Conservation (phyloP, 371 early-diverging fungal genomes). For the Catenaria anguillulae region DNA sequence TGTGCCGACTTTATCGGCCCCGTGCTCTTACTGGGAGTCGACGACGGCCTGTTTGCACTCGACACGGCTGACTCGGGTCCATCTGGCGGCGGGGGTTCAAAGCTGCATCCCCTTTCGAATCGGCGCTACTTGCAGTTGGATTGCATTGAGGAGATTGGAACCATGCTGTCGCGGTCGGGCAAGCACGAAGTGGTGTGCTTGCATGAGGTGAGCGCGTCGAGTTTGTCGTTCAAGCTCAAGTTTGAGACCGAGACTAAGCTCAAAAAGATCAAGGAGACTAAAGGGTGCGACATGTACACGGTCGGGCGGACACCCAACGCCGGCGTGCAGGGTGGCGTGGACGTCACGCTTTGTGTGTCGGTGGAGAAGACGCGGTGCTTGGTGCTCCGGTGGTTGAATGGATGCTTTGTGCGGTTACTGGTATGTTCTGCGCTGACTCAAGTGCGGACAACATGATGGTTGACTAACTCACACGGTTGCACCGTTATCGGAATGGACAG, state of each 20-base stretch:
- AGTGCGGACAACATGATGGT: too few relatives aligned
- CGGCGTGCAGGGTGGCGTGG: not conserved
- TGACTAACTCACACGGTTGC: not conserved
- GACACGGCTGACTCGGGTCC: constrained; percentile 14
- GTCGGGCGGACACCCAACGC: constrained; percentile 9
- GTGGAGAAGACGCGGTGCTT: not conserved
- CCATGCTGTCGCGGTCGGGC: constrained; percentile 33
- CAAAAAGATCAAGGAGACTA: constrained; percentile 33
- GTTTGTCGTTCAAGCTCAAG: constrained; percentile 17
- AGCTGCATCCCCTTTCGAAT: constrained; percentile 23
- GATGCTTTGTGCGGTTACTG: constrained; percentile 5
- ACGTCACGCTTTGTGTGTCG: not conserved
- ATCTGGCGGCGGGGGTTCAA: constrained; percentile 9
- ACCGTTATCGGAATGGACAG: not conserved
- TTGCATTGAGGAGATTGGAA: constrained; percentile 20
- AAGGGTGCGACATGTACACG: constrained; percentile 26
- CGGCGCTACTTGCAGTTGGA: constrained; percentile 28
- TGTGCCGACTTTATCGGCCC: constrained; percentile 29
- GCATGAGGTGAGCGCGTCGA: constrained; percentile 20
- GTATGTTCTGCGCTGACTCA: too few relatives aligned
- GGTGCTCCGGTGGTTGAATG: not conserved
- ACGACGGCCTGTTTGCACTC: constrained; percentile 30
- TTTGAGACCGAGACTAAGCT: constrained; percentile 36
- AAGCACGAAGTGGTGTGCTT: constrained; percentile 26
- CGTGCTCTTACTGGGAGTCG: constrained; percentile 29